Percentiles rank a stretch among this genome's conserved stretches.
These are phyloP conservation scores for Nyssa sinensis DNA, from an alignment of 148 eudicot species.

Conservation along the genomic window DNA sequence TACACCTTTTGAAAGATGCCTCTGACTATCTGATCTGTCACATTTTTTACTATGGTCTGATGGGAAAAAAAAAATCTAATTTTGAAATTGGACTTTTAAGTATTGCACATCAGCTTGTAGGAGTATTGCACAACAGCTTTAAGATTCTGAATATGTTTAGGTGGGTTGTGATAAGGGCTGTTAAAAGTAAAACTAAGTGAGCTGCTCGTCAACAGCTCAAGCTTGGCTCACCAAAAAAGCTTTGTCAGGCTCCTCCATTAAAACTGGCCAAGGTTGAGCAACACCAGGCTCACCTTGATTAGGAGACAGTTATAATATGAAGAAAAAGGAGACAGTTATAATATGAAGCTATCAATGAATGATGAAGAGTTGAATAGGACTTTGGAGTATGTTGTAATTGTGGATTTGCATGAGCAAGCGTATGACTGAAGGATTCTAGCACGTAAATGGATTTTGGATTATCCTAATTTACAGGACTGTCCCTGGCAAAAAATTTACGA, in stretches of 20 bases:
- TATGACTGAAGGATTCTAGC: too few species aligned
- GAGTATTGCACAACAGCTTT: too few species aligned
- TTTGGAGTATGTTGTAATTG: too few species aligned
- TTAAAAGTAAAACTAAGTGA: slow-evolving; percentile 1
- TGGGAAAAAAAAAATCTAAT: background rate
- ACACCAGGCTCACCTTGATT: background rate
- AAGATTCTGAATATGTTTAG: slow-evolving; percentile 6
- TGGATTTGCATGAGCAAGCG: too few species aligned
- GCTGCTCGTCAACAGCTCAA: background rate
- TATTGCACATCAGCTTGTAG: slow-evolving; percentile 1
- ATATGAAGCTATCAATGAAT: background rate
- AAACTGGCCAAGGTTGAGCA: slow-evolving; percentile 15
- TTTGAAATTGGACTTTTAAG: slow-evolving; percentile 4
- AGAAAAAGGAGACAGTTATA: background rate
- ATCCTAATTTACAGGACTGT: too few species aligned
- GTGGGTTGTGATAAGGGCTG: background rate
- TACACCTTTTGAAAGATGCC: slow-evolving; percentile 6
- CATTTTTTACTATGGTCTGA: background rate
- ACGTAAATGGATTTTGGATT: too few species aligned
- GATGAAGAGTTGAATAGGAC: too few species aligned
- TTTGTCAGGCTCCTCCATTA: background rate
- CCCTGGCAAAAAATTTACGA: too few species aligned
- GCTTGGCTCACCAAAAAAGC: background rate
- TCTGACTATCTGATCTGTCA: slow-evolving; percentile 4
- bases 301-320: background rate